A percentile compares a stretch with the other conserved stretches of the same genome.
These are phyloP conservation scores for Lachancea waltii DNA, from an alignment of 805 yeast species.

Conservation along the genomic window DNA sequence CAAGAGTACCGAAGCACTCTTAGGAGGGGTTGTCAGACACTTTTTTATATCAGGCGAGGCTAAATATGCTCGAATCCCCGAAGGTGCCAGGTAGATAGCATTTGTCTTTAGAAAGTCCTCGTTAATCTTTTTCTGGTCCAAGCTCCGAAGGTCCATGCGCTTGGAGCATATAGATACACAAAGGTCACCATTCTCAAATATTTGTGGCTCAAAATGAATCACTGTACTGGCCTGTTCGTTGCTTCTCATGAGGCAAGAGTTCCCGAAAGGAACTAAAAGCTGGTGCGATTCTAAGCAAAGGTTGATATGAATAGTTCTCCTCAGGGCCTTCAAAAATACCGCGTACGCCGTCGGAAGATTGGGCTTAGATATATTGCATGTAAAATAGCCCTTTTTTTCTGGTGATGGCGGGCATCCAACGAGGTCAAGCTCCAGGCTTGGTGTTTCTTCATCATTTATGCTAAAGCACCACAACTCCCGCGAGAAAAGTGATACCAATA, in stretches of 20 bases:
- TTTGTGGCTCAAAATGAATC: constrained; percentile 42
- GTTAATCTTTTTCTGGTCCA: constrained; percentile 25
- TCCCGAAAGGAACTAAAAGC: constrained; percentile 45
- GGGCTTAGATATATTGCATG: constrained; percentile 32
- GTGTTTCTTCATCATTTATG: constrained; percentile 34
- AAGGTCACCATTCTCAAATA: constrained; percentile 42
- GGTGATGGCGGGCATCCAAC: constrained; percentile 14
- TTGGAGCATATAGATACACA: constrained; percentile 32
- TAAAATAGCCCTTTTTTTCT: constrained; percentile 30
- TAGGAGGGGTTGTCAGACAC: constrained; percentile 38
- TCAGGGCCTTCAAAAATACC: constrained; percentile 44
- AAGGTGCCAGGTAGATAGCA: constrained; percentile 48
- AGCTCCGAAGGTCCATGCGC: constrained; percentile 29
- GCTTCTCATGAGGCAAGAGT: constrained; percentile 33
- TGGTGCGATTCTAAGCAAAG: constrained; percentile 30
- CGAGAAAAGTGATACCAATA: constrained; percentile 35
- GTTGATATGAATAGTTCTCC: constrained; percentile 36
- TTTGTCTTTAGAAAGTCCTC: constrained; percentile 25
- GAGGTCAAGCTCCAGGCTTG: constrained; percentile 21
- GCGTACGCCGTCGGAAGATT: constrained; percentile 38
- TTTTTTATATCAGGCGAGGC: constrained; percentile 32
- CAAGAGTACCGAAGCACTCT: constrained; percentile 34
- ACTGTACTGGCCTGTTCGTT: constrained; percentile 25
- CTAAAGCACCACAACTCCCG: constrained; percentile 42
- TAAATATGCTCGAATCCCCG: constrained; percentile 46